Evolutionary conservation across 768 basidiomycete genomes (phyloP).

Genomic region (Fomitopsis pulvina): DNA sequence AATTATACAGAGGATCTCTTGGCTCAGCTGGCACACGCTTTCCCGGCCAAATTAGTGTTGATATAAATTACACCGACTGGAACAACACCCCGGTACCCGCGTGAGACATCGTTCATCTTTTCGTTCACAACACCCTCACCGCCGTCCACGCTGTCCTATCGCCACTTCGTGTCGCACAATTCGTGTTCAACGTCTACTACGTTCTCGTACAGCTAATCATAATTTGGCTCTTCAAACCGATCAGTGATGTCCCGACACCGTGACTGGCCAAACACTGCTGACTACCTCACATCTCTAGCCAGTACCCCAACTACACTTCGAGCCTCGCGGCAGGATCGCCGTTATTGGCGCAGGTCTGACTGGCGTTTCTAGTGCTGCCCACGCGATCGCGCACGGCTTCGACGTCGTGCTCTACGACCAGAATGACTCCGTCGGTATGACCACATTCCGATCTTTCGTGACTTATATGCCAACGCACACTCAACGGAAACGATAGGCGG

Average conservation of each 20-base stretch:
- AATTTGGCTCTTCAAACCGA: slow-evolving; percentile 36
- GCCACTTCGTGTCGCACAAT: slow-evolving; percentile 6
- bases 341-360: slow-evolving; percentile 46
- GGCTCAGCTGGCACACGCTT: no score
- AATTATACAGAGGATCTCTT: no score
- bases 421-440: slow-evolving; percentile 18
- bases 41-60: neutral
- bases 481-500: slow-evolving; percentile 27
- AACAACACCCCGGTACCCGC: neutral
- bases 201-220: slow-evolving; percentile 30
- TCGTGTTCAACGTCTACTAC: slow-evolving; percentile 24
- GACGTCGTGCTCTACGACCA: slow-evolving; percentile 45
- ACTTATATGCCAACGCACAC: neutral
- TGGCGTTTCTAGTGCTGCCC: slow-evolving; percentile 47
- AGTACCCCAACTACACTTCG: slow-evolving; percentile 15
- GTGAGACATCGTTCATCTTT: neutral
- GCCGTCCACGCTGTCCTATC: slow-evolving; percentile 3
- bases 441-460: neutral
- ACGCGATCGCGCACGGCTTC: slow-evolving; percentile 44
- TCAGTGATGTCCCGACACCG: slow-evolving; percentile 5
- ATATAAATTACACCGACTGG: neutral
- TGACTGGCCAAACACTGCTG: no score
- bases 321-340: slow-evolving; percentile 38
- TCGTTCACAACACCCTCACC: neutral
- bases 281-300: slow-evolving; percentile 1